These are phyloP conservation scores for Pythium utonaiense DNA, from an alignment of 352 stramenopile species.

Conservation along the genomic window DNA sequence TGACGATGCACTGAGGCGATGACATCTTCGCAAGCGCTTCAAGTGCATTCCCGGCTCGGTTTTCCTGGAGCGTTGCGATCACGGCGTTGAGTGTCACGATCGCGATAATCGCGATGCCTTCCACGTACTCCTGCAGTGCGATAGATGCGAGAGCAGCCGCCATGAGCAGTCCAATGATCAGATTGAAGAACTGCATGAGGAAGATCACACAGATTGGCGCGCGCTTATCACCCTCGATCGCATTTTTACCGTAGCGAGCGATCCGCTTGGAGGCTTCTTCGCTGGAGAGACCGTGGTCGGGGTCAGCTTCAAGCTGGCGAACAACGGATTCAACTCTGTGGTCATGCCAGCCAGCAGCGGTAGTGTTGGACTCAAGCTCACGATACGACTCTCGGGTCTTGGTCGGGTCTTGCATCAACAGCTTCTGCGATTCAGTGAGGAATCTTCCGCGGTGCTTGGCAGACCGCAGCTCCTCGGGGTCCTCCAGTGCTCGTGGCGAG, in stretches of 20 bases:
- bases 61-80: constrained; percentile 37
- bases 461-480: constrained; percentile 5
- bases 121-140: constrained; percentile 35
- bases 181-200: constrained; percentile 37
- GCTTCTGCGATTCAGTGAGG: constrained; percentile 33
- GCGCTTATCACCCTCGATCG: constrained; percentile 25
- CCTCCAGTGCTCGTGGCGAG: neutral
- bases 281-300: constrained; percentile 11
- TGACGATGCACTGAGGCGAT: constrained; percentile 32
- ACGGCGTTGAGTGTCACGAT: constrained; percentile 41
- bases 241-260: constrained; percentile 22
- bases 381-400: constrained; percentile 40
- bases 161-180: constrained; percentile 39
- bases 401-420: constrained; percentile 26
- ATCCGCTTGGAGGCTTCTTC: constrained; percentile 21
- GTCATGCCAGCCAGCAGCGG: constrained; percentile 28
- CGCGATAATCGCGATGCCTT: constrained; percentile 34
- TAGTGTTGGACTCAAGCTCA: constrained; percentile 30
- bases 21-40: constrained; percentile 33
- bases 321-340: constrained; percentile 27
- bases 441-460: constrained; percentile 30
- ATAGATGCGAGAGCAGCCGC: constrained; percentile 34
- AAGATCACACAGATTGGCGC: constrained; percentile 30
- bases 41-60: constrained; percentile 31
- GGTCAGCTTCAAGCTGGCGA: constrained; percentile 29